Conservation (phyloP, 2,329 filamentous ascomycete genomes). For the Hirsutella minnesotensis region DNA sequence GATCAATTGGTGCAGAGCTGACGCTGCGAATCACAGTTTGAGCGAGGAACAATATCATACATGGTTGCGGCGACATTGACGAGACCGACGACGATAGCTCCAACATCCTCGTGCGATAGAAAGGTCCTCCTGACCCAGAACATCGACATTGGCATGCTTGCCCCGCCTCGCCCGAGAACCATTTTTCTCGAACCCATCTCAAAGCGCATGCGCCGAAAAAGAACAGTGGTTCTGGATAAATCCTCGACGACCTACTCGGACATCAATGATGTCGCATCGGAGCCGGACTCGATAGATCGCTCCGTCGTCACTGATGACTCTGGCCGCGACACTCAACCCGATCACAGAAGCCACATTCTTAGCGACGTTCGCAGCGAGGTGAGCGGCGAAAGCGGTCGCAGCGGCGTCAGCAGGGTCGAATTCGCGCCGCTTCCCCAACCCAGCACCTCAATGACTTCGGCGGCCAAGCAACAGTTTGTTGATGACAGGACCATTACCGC, state of each 20-base stretch:
- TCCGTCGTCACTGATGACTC: conserved; percentile 28
- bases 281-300: conserved; percentile 26
- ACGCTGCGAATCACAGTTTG: conserved; percentile 55
- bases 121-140: conserved; percentile 71
- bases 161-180: conserved; percentile 63
- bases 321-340: conserved; percentile 20
- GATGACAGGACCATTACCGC: conserved; percentile 74
- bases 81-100: conserved; percentile 72
- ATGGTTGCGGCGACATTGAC: conserved; percentile 84
- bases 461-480: conserved; percentile 30
- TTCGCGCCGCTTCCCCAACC: conserved; percentile 23
- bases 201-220: conserved; percentile 54
- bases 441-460: conserved; percentile 15
- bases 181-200: conserved; percentile 83
- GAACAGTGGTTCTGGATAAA: conserved; percentile 33
- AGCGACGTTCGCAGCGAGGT: conserved; percentile 54
- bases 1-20: conserved; percentile 2
- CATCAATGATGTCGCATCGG: conserved; percentile 20
- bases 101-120: conserved; percentile 67
- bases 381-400: conserved; percentile 59
- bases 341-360: conserved; percentile 29
- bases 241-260: conserved; percentile 30
- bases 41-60: conserved; percentile 86
- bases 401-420: conserved; percentile 43
- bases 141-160: conserved; percentile 70